These are phyloP conservation scores for Pistacia atlantica DNA, from an alignment of 345 rosid genomes.

Conservation along the genomic window DNA sequence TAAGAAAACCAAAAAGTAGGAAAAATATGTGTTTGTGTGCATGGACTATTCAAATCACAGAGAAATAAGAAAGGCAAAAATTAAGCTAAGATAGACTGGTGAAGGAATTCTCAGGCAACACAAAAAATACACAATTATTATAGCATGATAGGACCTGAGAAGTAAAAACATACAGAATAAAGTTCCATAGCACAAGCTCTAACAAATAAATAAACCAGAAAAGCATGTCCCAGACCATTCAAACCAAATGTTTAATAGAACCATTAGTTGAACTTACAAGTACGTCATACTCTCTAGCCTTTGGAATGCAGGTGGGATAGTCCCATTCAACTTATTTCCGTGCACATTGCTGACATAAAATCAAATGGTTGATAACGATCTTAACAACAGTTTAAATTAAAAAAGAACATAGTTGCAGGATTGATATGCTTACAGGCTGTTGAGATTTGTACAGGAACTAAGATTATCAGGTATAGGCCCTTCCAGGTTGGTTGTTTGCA, in stretches of 20 bases:
- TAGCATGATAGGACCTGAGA: not conserved
- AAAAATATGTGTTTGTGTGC: not conserved
- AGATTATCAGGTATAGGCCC: slow-evolving; percentile 88
- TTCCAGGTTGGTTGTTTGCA: slow-evolving; percentile 75
- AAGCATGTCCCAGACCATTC: not conserved
- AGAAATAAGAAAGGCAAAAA: not conserved
- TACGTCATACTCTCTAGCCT: slow-evolving; percentile 90
- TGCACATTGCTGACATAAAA: slow-evolving; percentile 68
- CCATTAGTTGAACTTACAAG: slow-evolving; percentile 57
- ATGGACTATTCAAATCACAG: not conserved
- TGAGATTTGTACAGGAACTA: slow-evolving; percentile 88
- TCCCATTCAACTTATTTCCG: slow-evolving; percentile 78
- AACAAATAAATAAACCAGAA: not conserved
- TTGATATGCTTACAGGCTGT: slow-evolving; percentile 68
- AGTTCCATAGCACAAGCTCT: not conserved
- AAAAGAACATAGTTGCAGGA: not conserved
- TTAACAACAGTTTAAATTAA: not conserved
- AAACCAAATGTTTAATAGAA: not conserved
- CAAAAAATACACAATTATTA: not conserved
- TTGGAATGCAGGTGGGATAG: slow-evolving; percentile 76
- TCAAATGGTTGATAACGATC: slow-evolving; percentile 12
- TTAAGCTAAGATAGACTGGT: not conserved
- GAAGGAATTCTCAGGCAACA: not conserved
- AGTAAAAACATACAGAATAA: not conserved
- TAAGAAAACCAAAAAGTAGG: not conserved